These are phyloP conservation scores for Leucocoprinus leucothites DNA, from an alignment of 768 basidiomycete species.

Conservation along the genomic window DNA sequence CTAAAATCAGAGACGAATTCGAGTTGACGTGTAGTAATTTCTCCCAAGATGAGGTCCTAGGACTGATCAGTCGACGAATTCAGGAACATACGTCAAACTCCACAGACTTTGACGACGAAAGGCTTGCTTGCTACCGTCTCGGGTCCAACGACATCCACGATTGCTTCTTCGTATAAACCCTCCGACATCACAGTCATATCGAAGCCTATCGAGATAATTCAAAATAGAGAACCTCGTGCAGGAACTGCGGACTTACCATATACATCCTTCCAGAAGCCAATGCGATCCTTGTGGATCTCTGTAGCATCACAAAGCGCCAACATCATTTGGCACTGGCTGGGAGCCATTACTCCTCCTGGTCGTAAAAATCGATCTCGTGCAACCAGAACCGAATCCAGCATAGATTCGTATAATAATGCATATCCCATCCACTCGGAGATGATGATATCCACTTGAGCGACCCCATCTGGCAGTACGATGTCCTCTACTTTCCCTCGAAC, in stretches of 20 bases:
- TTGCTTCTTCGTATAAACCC: slow-evolving; percentile 74
- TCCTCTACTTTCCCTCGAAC: slow-evolving; percentile 91
- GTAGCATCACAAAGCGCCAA: slow-evolving; percentile 77
- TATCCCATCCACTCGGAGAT: slow-evolving; percentile 99
- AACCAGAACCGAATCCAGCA: slow-evolving; percentile 92
- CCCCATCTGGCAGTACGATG: slow-evolving; percentile 67
- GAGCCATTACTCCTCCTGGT: slow-evolving; percentile 81
- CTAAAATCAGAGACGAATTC: slow-evolving; percentile 79
- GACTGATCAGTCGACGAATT: neutral
- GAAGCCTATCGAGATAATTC: slow-evolving; percentile 61
- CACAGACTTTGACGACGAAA: slow-evolving; percentile 61
- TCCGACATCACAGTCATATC: slow-evolving; percentile 82
- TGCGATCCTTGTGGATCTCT: slow-evolving; percentile 74
- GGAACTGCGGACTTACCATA: slow-evolving; percentile 56
- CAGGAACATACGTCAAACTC: neutral
- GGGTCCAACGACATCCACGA: slow-evolving; percentile 75
- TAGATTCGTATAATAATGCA: slow-evolving; percentile 89
- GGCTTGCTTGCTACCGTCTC: slow-evolving; percentile 65
- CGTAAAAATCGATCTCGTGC: slow-evolving; percentile 86
- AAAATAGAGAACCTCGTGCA: neutral
- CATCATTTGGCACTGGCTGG: slow-evolving; percentile 85
- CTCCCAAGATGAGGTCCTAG: slow-evolving; percentile 74
- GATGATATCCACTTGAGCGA: slow-evolving; percentile 87
- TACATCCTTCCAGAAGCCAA: slow-evolving; percentile 88
- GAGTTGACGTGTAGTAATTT: slow-evolving; percentile 65